These are phyloP conservation scores for Nicotiana knightiana DNA, from an alignment of 257 asterid genomes.

Conservation along the genomic window DNA sequence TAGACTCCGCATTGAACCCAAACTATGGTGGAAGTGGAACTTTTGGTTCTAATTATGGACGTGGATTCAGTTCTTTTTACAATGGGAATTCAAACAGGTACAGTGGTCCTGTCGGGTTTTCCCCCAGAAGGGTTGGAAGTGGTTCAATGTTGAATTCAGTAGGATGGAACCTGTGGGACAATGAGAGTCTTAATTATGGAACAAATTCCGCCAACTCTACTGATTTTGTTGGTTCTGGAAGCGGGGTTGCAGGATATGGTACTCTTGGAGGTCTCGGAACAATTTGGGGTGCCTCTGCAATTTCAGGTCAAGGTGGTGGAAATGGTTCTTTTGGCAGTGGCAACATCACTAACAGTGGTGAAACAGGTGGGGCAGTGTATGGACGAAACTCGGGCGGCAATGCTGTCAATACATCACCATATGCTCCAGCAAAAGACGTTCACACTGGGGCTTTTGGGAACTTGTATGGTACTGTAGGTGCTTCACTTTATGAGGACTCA, in stretches of 20 bases:
- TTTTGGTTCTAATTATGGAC: conserved; percentile 43
- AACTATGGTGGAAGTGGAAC: conserved; percentile 45
- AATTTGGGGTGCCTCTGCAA: conserved; percentile 55
- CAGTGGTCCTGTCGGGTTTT: conserved; percentile 37
- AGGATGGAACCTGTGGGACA: conserved; percentile 48
- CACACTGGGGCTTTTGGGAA: conserved; percentile 42
- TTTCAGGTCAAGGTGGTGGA: conserved; percentile 49
- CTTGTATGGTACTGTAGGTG: conserved; percentile 32
- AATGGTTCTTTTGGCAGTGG: conserved; percentile 33
- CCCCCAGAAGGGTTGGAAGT: conserved; percentile 36
- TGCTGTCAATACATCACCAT: conserved; percentile 33
- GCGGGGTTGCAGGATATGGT: conserved; percentile 36
- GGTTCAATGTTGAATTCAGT: conserved; percentile 40
- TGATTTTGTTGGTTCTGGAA: conserved; percentile 41
- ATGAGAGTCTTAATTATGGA: conserved; percentile 30
- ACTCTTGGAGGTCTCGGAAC: conserved; percentile 56
- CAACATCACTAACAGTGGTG: conserved; percentile 28
- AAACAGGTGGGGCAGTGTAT: conserved; percentile 37
- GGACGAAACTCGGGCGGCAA: conserved; percentile 39
- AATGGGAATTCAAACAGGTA: conserved; percentile 50
- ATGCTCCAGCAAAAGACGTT: conserved; percentile 30
- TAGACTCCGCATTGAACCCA: conserved; percentile 48
- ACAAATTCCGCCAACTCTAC: conserved; percentile 30
- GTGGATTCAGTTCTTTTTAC: conserved; percentile 45
- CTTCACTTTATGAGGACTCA: conserved; percentile 39